phyloP scores from a whole-genome alignment of 208 protist species.

The Tritrichomonas musculus region DNA sequence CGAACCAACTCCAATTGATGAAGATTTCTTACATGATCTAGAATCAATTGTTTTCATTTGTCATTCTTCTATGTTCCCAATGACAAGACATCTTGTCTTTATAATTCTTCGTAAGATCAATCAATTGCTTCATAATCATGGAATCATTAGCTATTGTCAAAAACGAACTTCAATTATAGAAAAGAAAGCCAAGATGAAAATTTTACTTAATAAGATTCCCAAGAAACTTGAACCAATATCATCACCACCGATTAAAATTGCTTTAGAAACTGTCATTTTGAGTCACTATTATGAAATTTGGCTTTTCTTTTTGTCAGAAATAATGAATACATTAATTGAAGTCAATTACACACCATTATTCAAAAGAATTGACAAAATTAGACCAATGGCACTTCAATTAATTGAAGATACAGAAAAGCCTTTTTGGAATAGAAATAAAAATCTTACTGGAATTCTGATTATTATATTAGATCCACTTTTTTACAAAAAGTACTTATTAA shows the following conservation, averaged over 20 bases:
- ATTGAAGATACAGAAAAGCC: neutral
- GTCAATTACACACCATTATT: neutral
- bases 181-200: neutral
- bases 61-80: neutral
- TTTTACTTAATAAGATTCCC: neutral
- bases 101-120: neutral
- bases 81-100: neutral
- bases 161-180: neutral
- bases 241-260: too few relatives aligned
- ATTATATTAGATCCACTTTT: neutral
- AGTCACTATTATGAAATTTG: neutral
- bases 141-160: neutral
- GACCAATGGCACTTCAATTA: neutral
- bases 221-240: neutral
- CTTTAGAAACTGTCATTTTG: neutral
- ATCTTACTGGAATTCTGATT: neutral
- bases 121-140: neutral
- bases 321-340: neutral
- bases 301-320: neutral
- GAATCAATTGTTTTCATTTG: neutral
- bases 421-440: neutral
- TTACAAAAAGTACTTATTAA: too few relatives aligned
- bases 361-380: neutral
- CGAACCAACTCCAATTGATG: neutral
- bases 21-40: neutral